A percentile compares a stretch with the other conserved stretches of the same genome.
phyloP scores from a whole-genome alignment of 176 grass and related monocot species.

The Eleusine coracana region DNA sequence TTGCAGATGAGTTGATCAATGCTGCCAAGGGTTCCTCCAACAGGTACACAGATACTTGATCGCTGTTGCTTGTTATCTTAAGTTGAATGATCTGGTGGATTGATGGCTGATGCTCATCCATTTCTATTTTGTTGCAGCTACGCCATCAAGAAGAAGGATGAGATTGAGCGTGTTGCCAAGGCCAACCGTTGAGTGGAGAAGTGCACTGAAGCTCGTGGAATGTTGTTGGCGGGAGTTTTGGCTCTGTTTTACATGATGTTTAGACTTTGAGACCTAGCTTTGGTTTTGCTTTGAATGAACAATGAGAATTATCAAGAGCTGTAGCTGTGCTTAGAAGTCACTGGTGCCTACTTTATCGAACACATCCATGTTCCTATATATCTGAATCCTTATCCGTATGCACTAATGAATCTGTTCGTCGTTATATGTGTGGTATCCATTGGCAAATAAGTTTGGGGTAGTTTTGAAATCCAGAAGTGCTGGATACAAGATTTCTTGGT shows the following conservation, averaged over 20 bases:
- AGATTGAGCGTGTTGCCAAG: constrained; percentile 56
- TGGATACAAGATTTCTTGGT: too few relatives aligned
- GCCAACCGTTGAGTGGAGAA: constrained; percentile 40
- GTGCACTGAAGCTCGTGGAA: constrained; percentile 15
- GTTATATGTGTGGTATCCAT: background rate
- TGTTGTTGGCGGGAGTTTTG: background rate
- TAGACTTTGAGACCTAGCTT: constrained; percentile 3
- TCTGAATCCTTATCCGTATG: background rate
- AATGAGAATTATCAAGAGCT: background rate
- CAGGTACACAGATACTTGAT: constrained; percentile 31
- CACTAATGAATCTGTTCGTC: background rate
- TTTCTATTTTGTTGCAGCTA: constrained; percentile 16
- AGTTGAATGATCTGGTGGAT: background rate
- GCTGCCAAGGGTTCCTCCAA: constrained; percentile 75
- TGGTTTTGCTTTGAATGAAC: constrained; percentile 24
- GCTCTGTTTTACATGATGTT: background rate
- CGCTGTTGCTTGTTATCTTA: background rate
- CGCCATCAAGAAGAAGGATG: constrained; percentile 58
- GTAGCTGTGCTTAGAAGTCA: background rate
- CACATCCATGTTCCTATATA: background rate
- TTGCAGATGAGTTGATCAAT: constrained; percentile 75
- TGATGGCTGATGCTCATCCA: background rate
- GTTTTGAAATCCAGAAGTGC: too few relatives aligned
- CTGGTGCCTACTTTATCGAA: background rate
- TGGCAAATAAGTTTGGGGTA: too few relatives aligned